Percentiles rank a stretch among this genome's conserved stretches.
Conservation (phyloP, 345 rosid genomes). For the Zanthoxylum bungeanum region DNA sequence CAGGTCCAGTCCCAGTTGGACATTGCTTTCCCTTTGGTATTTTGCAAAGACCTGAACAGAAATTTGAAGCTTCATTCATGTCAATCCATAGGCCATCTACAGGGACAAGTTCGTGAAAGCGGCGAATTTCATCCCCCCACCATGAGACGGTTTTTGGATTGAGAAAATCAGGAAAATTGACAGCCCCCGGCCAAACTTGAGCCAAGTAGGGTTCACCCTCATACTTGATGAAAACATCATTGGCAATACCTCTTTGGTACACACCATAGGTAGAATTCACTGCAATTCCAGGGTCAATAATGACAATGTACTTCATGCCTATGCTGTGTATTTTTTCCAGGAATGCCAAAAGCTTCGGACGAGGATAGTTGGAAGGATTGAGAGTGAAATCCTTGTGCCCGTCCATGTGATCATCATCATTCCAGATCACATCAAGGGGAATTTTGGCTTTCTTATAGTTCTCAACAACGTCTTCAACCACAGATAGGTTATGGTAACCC, state of each 20-base stretch:
- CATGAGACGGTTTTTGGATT: slow-evolving; percentile 86
- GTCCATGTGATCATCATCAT: slow-evolving; percentile 98
- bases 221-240: slow-evolving; percentile 89
- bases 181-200: slow-evolving; percentile 99
- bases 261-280: slow-evolving; percentile 80
- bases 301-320: slow-evolving; percentile 92
- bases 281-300: slow-evolving; percentile 74
- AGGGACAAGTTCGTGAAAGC: slow-evolving; percentile 88
- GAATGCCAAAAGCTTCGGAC: slow-evolving; percentile 73
- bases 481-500: slow-evolving; percentile 96
- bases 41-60: slow-evolving; percentile 75
- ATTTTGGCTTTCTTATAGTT: slow-evolving; percentile 78
- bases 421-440: slow-evolving; percentile 96
- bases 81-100: slow-evolving; percentile 94
- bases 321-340: slow-evolving; percentile 72
- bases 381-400: slow-evolving; percentile 91
- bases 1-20: slow-evolving; percentile 85
- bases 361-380: slow-evolving; percentile 61
- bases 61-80: slow-evolving; percentile 96
- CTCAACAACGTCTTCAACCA: slow-evolving; percentile 89
- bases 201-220: slow-evolving; percentile 81
- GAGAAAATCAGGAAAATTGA: slow-evolving; percentile 93
- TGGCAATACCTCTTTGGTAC: slow-evolving; percentile 71
- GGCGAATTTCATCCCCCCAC: slow-evolving; percentile 91
- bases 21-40: slow-evolving; percentile 65